Base-by-base conservation (phyloP, 805 yeast genomes). In the Teunomyces pallodes region DNA sequence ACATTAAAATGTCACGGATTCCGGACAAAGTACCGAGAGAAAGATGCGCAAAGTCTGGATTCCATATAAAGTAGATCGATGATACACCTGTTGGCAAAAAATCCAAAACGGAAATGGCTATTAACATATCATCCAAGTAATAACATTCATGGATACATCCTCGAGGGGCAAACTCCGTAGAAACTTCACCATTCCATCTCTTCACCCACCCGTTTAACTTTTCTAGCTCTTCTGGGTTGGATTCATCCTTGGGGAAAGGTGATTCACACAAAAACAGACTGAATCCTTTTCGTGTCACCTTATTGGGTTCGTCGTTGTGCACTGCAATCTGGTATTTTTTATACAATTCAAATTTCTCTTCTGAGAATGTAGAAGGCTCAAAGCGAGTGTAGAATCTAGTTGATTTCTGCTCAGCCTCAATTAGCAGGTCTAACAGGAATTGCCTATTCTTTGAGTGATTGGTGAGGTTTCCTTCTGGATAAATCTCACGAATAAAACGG, bases 21-120 rank as follows among this genome's bases (percentile, higher is more conserved):
- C 88, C 92, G 51, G 90, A 83, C 1, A 90, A 61, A 24, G 88
- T 88, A 0, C 97, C 97, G 28, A 90, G 63, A 0, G 88, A 84
- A 54, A 83, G 67, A 45, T 80, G 74, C 4, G 84, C 82, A 59
- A 75, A 85, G 46, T 83, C 91, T 0, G 95, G 94, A 60, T 90
- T 91, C 87, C 94, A 89, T 9, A 90, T 81, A 61, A 91, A 87
- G 62, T 91, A 90, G 1, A 91, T 91, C 0, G 96, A 83, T 0
- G 96, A 89, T 0, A 91, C 63, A 0, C 88, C 86, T 24, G 80
- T 64, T 0, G 96, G 96, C 30, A 91, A 64, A 16, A 90, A 68
- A 64, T 90, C 97, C 28, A 86, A 59, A 0, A 90, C 88, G 0
- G 87, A 87, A 31, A 90, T 67, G 0, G 92, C 96, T 36, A 87